Base-by-base conservation (phyloP, 202 grass and related monocot species). In the Cymbopogon flexuosus region DNA sequence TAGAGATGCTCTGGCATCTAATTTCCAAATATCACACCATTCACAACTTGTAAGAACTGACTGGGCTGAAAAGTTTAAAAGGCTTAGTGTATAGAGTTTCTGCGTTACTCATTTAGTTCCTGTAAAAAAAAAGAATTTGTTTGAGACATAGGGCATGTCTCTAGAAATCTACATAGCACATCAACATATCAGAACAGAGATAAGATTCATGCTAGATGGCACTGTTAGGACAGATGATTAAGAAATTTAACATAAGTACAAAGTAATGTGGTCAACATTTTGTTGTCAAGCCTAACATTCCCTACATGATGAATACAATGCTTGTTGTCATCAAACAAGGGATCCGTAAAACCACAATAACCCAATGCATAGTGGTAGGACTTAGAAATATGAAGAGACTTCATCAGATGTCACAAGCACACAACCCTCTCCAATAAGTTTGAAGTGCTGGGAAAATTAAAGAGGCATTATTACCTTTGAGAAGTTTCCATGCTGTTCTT, bases 401-500 rank as follows among this genome's bases (percentile, higher is more conserved):
- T 76, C 10, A 46, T 76, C 33, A 42, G 46, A 35, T 75, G 51
- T 22, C 56, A 76, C 58, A 83, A 54, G 49, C 49, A 54, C 1
- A 54, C 49, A 54, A 54, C 6, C 49, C 18, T 19, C 6, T 19
- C 5, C 49, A 54, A 18, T 19, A 54, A 49, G 8, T 49, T 84
- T n/a, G 16, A 87, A 70, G 27, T 59, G 35, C 39, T 51, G 21
- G 73, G 43, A 42, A 76, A 62, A 54, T n/a, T 23, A 67, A 35
- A 31, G 30, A 75, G 72, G 41, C 22, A 3, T 42, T 67, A 56
- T 67, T 62, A 95, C 96, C 96, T 94, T 98, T 98, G 64, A 95
- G 90, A 90, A 95, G 86, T 77, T 98, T 98, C 96, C 96, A 98
- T 87, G 96, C 92, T 78, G 88, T 95, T 93, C 96, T 91, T 67